Conservation (phyloP, 805 yeast species). For the Maudiozyma turicensis region DNA sequence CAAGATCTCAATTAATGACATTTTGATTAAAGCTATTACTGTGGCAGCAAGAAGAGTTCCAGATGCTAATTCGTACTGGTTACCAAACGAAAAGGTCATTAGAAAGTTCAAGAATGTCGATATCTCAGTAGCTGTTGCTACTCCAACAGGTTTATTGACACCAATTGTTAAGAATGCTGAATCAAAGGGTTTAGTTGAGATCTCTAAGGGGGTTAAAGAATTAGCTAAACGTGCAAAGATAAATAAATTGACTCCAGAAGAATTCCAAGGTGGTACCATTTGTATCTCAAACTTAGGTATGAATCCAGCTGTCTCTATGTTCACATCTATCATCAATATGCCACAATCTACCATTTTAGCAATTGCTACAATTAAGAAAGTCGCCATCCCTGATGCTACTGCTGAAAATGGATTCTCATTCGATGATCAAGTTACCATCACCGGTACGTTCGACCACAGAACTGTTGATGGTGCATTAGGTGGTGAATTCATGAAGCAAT, state of each 20-base stretch:
- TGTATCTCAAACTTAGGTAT: constrained; percentile 98
- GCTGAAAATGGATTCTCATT: constrained; percentile 87
- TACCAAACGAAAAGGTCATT: constrained; percentile 78
- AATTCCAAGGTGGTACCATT: constrained; percentile 98
- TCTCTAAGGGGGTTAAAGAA: constrained; percentile 79
- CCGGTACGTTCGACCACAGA: constrained; percentile 98
- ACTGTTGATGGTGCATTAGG: constrained; percentile 96
- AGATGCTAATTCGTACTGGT: constrained; percentile 88
- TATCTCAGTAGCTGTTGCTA: constrained; percentile 96
- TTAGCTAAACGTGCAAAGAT: constrained; percentile 93
- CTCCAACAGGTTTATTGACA: constrained; percentile 94
- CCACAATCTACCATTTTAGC: constrained; percentile 95
- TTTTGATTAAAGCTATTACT: constrained; percentile 89
- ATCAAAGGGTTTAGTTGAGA: constrained; percentile 71
- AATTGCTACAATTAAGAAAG: constrained; percentile 84
- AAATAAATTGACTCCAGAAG: constrained; percentile 88
- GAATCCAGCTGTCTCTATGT: constrained; percentile 87
- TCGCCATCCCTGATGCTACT: constrained; percentile 85
- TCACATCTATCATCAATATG: constrained; percentile 96
- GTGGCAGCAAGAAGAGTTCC: constrained; percentile 86
- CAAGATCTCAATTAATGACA: constrained; percentile 88
- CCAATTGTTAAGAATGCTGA: constrained; percentile 91
- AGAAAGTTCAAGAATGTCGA: constrained; percentile 90
- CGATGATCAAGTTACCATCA: constrained; percentile 82
- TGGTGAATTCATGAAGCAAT: constrained; percentile 91